Evolutionary conservation across 805 yeast species (phyloP), one percentile per base, ranked within the genome.

Genomic region (Candida caryicola): DNA sequence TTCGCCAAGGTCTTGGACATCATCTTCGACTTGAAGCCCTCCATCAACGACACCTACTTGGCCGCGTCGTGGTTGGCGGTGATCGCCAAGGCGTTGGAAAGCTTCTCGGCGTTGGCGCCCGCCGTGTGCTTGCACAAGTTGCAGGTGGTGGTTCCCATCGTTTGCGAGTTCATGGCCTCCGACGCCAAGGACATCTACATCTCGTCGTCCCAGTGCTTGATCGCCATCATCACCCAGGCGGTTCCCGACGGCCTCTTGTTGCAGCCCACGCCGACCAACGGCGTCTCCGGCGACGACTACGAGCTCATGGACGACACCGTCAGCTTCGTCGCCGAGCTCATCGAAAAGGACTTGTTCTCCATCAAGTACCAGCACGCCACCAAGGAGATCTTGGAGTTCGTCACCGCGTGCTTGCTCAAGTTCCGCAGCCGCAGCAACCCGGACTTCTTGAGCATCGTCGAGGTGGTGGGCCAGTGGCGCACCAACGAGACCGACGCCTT

Each of bases 61-160:
- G 88, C 91, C 2, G 96, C 95, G 10, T 77, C 96, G 9, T 93
- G 99, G 99, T 74, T 89, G 29, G 96, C 97, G 1, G 95, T 90
- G 15, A 76, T 91, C 31, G 93, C 96, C 6, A 89, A 88, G 53
- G 95, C 91, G 33, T 75, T 66, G 43, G 70, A 64, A 51, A 53
- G 64, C 34, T 69, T 57, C 49, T 55, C 69, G 18, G 36, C 40
- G 19, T 56, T 67, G 43, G 56, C 64, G 36, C 64, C 69, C 1
- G 51, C 51, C 13, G 62, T 69, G 29, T 79, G 85, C 37, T 56
- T 89, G 23, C 49, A 61, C 21, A 77, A 76, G 47, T 54, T 85
- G 5, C 83, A 88, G 7, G 63, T 64, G 12, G 45, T 65, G 18
- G 33, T 66, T 13, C 64, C 74, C 16, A 64, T 73, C 3, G 76